Conservation (phyloP, 2,329 filamentous ascomycete genomes). For the Cadophora gregata region DNA sequence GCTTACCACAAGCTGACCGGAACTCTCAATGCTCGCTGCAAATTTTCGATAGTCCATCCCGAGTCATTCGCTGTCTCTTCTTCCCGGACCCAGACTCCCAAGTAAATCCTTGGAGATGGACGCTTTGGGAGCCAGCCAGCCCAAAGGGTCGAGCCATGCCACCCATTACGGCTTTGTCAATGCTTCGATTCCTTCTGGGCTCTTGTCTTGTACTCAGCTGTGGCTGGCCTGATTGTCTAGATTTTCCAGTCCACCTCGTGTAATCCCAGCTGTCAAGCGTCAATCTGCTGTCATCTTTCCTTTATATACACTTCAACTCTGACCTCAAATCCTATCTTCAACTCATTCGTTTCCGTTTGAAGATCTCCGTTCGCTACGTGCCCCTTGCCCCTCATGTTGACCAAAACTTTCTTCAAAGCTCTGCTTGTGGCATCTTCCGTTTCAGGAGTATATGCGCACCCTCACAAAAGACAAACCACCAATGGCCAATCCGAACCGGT, state of each 20-base stretch:
- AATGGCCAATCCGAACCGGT: conserved; percentile 7
- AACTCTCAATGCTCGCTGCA: conserved; percentile 21
- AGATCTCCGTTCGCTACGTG: conserved; percentile 7
- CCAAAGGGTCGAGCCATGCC: neutral
- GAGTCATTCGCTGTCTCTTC: neutral
- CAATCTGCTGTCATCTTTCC: neutral
- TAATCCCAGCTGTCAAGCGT: conserved; percentile 13
- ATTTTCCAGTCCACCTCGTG: conserved; percentile 3
- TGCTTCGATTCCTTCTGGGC: conserved; percentile 1
- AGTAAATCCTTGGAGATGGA: neutral
- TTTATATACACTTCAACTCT: conserved; percentile 14
- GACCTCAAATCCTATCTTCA: neutral
- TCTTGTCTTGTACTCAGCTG: neutral
- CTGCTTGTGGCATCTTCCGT: conserved; percentile 21
- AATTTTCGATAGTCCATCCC: conserved; percentile 18
- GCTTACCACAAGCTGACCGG: neutral
- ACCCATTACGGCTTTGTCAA: conserved; percentile 4
- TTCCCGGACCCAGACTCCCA: conserved; percentile 5
- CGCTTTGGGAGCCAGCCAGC: conserved; percentile 16
- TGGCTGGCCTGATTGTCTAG: neutral
- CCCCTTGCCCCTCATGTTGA: conserved; percentile 26
- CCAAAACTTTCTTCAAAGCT: conserved; percentile 23
- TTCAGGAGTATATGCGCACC: conserved; percentile 18
- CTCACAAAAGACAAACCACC: neutral
- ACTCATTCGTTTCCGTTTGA: conserved; percentile 13